A percentile compares a stretch with the other conserved stretches of the same genome.
Evolutionary conservation across 2,329 filamentous ascomycete genomes (phyloP).

Genomic region (Cladosporium sp.): DNA sequence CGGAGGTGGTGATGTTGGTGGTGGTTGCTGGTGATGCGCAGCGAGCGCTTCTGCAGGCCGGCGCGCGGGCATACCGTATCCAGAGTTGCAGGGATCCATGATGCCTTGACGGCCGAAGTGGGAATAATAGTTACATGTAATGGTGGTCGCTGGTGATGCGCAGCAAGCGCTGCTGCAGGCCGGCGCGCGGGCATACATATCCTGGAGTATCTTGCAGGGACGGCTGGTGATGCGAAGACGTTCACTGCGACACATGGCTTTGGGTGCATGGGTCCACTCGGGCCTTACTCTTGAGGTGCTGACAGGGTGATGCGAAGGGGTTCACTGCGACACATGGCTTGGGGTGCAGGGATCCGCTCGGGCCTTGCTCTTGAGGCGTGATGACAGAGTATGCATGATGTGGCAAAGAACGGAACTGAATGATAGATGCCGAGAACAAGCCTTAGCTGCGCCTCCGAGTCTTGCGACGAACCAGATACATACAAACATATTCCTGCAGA

Average conservation of each 20-base stretch:
- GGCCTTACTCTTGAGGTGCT: constrained; percentile 5
- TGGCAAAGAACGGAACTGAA: too few species aligned
- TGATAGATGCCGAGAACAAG: too few species aligned
- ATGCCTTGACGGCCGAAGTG: not conserved
- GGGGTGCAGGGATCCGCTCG: constrained; percentile 11
- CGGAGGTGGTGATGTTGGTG: too few species aligned
- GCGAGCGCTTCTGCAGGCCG: too few species aligned
- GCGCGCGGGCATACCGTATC: too few species aligned
- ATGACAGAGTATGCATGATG: too few species aligned
- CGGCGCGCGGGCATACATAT: constrained; percentile 12
- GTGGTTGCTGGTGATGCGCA: too few species aligned
- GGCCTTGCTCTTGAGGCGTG: constrained; percentile 8
- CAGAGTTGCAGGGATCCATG: too few species aligned
- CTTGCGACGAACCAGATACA: too few species aligned
- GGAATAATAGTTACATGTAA: not conserved
- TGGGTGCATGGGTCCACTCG: constrained; percentile 10
- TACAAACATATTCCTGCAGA: too few species aligned
- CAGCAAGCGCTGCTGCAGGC: constrained; percentile 1
- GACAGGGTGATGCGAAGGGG: constrained; percentile 10
- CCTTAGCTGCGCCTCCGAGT: too few species aligned
- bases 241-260: constrained; percentile 12
- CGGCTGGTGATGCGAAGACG: constrained; percentile 12
- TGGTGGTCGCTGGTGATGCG: constrained; percentile 1
- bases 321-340: constrained; percentile 12
- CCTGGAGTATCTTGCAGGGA: constrained; percentile 9